Base-by-base conservation (phyloP, 2,329 filamentous ascomycete species). In the Paraphaeosphaeria sporulosa region DNA sequence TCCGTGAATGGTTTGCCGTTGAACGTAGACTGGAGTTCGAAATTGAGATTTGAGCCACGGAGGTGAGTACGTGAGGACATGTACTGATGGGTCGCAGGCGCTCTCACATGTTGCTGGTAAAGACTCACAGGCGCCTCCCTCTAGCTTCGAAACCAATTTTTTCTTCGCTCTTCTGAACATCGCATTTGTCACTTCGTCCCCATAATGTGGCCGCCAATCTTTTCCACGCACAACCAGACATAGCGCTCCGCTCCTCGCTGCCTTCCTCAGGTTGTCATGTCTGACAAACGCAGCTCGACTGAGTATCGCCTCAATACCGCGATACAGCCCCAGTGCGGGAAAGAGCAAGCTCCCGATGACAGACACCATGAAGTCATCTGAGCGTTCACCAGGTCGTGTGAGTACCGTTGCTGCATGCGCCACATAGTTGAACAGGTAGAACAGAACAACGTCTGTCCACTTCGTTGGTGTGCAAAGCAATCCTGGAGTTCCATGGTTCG, bases 381-480 rank as follows among this genome's bases (percentile, higher is more conserved):
- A 48, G 1, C 62, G 42, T 50, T 74, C 72, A 6, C 77, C 77
- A 13, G 78, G 76, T 1, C 60, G 49, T 1, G 68, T 64, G 13
- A 74, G 64, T 9, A 78, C 64, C 2, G 77, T 80, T 3, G 72
- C 70, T 4, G 72, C 75, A 46, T 79, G 77, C 0, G 77, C 69
- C 2, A 76, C 50, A 50, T 77, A 80, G 58, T 80, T 80, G 17
- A 70, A 62, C 4, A 76, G 49, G 52, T 70, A 78, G 60, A 79
- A 80, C 7, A 57, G 53, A 2, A 63, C 53, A 7, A 77, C 32
- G 34, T 76, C 74, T 1, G 59, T 58, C 61, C 69, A 71, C 57
- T 64, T 62, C 0, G 70, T 61, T 2, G 73, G 69, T 2, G 60
- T 70, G 57, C 72, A 76, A 10, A 74, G 58, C 1, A 71, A 58